Conservation (phyloP, 768 basidiomycete genomes). For the Trametes meyenii region DNA sequence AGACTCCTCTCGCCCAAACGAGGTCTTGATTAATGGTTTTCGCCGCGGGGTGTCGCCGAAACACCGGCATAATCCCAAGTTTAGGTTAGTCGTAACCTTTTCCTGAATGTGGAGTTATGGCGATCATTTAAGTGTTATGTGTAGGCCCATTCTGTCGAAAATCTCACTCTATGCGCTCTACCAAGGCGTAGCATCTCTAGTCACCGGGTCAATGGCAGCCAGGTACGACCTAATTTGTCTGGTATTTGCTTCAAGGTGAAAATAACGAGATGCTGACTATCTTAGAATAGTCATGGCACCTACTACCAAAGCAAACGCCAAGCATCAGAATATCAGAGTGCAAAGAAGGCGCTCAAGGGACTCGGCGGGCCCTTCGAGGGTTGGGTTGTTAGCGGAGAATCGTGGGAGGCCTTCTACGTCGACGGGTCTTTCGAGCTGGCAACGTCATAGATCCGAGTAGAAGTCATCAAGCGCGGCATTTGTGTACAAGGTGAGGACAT, state of each 20-base stretch:
- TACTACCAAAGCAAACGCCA: slow-evolving; percentile 51
- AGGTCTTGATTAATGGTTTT: slow-evolving; percentile 80
- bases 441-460: neutral
- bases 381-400: slow-evolving; percentile 59
- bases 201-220: neutral
- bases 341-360: slow-evolving; percentile 52
- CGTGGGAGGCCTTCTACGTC: slow-evolving; percentile 54
- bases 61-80: slow-evolving; percentile 62
- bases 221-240: neutral
- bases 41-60: slow-evolving; percentile 77
- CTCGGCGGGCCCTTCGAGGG: slow-evolving; percentile 54
- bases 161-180: slow-evolving; percentile 56
- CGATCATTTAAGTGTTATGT: neutral
- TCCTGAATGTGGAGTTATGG: neutral
- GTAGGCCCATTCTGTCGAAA: slow-evolving; percentile 57
- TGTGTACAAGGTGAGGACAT: no score
- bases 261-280: neutral
- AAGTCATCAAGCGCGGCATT: no score
- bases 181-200: slow-evolving; percentile 26
- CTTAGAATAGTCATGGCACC: slow-evolving; percentile 16
- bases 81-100: slow-evolving; percentile 47
- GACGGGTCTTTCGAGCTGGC: neutral
- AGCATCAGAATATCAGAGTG: slow-evolving; percentile 49
- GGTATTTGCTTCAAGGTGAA: neutral
- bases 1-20: slow-evolving; percentile 46